Percentiles rank a stretch among this genome's conserved stretches.
Evolutionary conservation across 129 eudicot genomes (phyloP).

Genomic region (Flaveria ramosissima): DNA sequence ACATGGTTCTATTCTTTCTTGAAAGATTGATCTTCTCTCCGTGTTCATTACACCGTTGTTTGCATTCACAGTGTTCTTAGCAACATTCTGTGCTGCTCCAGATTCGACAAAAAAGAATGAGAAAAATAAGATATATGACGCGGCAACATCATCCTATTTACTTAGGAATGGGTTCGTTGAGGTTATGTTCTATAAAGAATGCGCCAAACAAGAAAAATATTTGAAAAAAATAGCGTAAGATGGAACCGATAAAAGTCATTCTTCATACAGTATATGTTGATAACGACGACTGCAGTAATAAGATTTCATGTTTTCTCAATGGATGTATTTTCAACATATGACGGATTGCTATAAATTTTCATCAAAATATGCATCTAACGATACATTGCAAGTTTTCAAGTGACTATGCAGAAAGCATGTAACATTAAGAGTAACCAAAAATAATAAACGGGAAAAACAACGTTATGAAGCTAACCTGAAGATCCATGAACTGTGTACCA

Average conservation of each 20-base stretch:
- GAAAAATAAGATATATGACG: neutral
- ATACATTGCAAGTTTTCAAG: neutral
- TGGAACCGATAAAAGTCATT: neutral
- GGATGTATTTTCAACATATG: slow-evolving; percentile 7
- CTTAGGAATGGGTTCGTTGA: neutral
- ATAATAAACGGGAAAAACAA: neutral
- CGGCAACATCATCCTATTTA: neutral
- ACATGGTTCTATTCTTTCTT: slow-evolving; percentile 41
- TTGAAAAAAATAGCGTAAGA: neutral
- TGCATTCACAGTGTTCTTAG: slow-evolving; percentile 26
- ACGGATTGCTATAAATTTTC: neutral
- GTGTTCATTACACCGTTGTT: slow-evolving; percentile 21
- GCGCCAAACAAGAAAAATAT: neutral
- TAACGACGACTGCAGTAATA: neutral
- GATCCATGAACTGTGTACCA: slow-evolving; percentile 39
- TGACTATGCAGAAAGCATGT: neutral
- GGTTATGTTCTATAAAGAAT: neutral
- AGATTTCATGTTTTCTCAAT: neutral
- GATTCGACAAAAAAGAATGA: neutral
- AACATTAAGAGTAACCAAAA: neutral
- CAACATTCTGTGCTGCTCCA: slow-evolving; percentile 28
- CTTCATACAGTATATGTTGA: neutral
- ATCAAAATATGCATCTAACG: neutral
- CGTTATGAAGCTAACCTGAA: slow-evolving; percentile 32
- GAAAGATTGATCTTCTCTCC: slow-evolving; percentile 36